A percentile compares a stretch with the other conserved stretches of the same genome.
Evolutionary conservation across 2,329 filamentous ascomycete genomes (phyloP).

Genomic region (Aspergillus vadensis): DNA sequence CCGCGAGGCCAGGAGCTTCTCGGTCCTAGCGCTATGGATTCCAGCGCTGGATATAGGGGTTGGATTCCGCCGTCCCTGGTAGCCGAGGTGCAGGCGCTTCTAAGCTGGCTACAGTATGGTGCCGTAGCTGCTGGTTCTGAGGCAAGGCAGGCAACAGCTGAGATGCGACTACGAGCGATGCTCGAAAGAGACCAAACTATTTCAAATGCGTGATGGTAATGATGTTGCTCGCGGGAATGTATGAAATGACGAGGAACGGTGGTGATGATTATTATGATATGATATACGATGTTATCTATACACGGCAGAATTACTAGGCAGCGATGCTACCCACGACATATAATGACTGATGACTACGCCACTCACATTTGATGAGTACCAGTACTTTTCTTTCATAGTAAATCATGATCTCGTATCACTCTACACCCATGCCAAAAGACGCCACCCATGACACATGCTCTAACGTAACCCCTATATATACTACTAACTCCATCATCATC

Average conservation of each 20-base stretch:
- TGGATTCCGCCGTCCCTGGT: conserved; percentile 18
- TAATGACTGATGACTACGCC: neutral
- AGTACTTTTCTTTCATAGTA: neutral
- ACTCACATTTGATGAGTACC: neutral
- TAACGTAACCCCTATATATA: neutral
- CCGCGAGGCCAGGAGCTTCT: neutral
- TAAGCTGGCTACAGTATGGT: conserved; percentile 38
- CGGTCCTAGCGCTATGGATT: neutral
- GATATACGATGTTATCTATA: neutral
- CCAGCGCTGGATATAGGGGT: neutral
- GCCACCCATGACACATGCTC: conserved; percentile 1
- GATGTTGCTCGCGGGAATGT: neutral
- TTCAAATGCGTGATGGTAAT: neutral
- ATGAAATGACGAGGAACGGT: neutral
- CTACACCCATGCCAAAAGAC: neutral
- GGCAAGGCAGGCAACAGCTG: conserved; percentile 35
- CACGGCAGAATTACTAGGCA: neutral
- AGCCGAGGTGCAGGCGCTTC: conserved; percentile 36
- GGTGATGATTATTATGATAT: neutral
- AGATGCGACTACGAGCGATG: conserved; percentile 40
- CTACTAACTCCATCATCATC: neutral
- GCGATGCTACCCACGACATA: neutral
- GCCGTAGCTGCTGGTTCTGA: conserved; percentile 23
- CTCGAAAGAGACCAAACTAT: conserved; percentile 30
- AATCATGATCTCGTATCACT: conserved; percentile 1